A percentile compares a stretch with the other conserved stretches of the same genome.
These are phyloP conservation scores for Russula compacta DNA, from an alignment of 768 basidiomycete genomes.

Conservation along the genomic window DNA sequence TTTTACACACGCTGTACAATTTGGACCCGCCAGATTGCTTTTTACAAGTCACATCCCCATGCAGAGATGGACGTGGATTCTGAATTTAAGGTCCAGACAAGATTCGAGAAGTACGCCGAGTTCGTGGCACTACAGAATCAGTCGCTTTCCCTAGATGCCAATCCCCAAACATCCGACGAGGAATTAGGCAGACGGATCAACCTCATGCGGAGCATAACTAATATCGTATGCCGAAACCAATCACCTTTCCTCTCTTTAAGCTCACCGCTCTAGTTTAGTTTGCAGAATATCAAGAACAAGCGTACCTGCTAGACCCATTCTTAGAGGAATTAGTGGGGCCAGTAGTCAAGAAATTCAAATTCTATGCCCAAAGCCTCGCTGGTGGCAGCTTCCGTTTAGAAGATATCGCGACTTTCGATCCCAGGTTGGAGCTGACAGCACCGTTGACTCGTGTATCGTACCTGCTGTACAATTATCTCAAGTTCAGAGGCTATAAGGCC, in stretches of 20 bases:
- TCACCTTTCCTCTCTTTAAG: not conserved
- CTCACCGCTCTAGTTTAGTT: constrained; percentile 41
- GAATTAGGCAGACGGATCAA: constrained; percentile 3
- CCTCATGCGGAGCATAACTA: constrained; percentile 4
- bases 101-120: constrained; percentile 53
- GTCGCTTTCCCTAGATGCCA: constrained; percentile 42
- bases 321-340: constrained; percentile 74
- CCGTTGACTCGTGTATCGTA: constrained; percentile 42
- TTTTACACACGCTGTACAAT: not conserved
- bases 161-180: constrained; percentile 28
- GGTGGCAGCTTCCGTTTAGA: constrained; percentile 5
- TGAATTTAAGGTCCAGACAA: constrained; percentile 39
- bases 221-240: constrained; percentile 3
- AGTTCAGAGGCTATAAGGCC: constrained; percentile 83
- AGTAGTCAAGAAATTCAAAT: constrained; percentile 54
- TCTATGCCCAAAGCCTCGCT: constrained; percentile 34
- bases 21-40: not conserved
- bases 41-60: not conserved
- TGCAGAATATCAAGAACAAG: constrained; percentile 84
- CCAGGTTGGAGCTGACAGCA: constrained; percentile 23
- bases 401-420: constrained; percentile 22
- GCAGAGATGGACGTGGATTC: constrained; percentile 28
- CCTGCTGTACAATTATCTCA: constrained; percentile 74
- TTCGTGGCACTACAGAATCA: constrained; percentile 42
- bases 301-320: constrained; percentile 85